phyloP scores from a whole-genome alignment of 257 asterid species.

The Solanum infundibuliforme region DNA sequence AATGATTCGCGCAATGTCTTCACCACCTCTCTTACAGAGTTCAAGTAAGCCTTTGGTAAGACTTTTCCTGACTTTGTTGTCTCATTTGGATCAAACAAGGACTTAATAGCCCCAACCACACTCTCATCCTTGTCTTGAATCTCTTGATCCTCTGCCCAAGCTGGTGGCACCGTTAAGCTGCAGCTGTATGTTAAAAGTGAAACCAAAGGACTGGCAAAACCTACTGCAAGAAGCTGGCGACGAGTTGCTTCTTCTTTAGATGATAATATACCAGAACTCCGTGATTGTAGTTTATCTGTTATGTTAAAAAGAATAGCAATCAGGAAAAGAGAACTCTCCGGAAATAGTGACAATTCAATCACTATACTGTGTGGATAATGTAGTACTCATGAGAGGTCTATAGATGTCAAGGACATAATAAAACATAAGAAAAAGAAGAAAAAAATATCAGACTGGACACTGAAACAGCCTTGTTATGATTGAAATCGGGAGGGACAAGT shows the following conservation, averaged over 20 bases:
- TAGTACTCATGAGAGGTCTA: neutral
- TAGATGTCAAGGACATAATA: neutral
- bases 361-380: neutral
- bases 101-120: constrained; percentile 48
- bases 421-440: neutral
- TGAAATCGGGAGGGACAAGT: neutral
- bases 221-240: constrained; percentile 34
- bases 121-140: constrained; percentile 40
- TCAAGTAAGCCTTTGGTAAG: constrained; percentile 79
- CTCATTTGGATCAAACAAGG: constrained; percentile 79
- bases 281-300: constrained; percentile 26
- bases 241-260: constrained; percentile 19
- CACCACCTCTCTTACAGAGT: constrained; percentile 79
- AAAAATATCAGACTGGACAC: neutral
- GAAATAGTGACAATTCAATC: neutral
- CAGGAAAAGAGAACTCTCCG: neutral
- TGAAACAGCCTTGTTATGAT: neutral
- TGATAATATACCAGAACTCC: constrained; percentile 16
- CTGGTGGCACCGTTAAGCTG: constrained; percentile 20
- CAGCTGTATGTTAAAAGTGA: constrained; percentile 16
- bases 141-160: constrained; percentile 42
- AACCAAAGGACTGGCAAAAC: constrained; percentile 25
- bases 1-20: constrained; percentile 74
- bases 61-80: constrained; percentile 75
- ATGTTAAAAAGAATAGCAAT: neutral